Percentiles rank a stretch among this genome's conserved stretches.
phyloP scores from a whole-genome alignment of 768 basidiomycete genomes.

The Tephrocybe sp. region DNA sequence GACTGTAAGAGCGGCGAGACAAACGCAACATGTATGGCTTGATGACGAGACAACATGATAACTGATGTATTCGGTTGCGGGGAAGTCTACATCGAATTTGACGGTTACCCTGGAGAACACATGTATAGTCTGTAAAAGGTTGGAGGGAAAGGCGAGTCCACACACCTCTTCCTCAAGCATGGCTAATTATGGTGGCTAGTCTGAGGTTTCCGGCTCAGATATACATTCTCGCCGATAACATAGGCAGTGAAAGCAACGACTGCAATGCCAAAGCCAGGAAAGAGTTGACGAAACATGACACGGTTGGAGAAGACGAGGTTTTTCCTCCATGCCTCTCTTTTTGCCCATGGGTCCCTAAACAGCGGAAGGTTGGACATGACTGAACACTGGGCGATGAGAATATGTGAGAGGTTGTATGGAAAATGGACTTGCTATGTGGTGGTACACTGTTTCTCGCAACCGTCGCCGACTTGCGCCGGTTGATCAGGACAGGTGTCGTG shows the following conservation, averaged over 20 bases:
- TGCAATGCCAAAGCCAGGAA: conserved; percentile 94
- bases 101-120: too few relatives aligned
- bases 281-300: conserved; percentile 85
- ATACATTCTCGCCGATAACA: conserved; percentile 80
- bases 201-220: conserved; percentile 36
- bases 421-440: conserved; percentile 14
- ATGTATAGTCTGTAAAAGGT: background rate
- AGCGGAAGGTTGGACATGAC: conserved; percentile 66
- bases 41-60: too few relatives aligned
- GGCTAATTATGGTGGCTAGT: conserved; percentile 28
- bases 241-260: conserved; percentile 91
- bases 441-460: conserved; percentile 5
- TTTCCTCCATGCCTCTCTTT: conserved; percentile 90
- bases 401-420: conserved; percentile 2
- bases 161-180: conserved; percentile 10
- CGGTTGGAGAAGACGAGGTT: conserved; percentile 85
- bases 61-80: too few relatives aligned
- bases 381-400: conserved; percentile 18
- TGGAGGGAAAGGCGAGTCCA: background rate
- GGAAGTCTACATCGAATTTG: too few relatives aligned
- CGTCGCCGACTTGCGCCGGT: background rate
- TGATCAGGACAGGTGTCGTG: conserved; percentile 24
- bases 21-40: background rate
- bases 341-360: conserved; percentile 94
- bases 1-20: background rate